Base-by-base conservation (phyloP, 2,329 filamentous ascomycete species). In the Sclerotinia minor region DNA sequence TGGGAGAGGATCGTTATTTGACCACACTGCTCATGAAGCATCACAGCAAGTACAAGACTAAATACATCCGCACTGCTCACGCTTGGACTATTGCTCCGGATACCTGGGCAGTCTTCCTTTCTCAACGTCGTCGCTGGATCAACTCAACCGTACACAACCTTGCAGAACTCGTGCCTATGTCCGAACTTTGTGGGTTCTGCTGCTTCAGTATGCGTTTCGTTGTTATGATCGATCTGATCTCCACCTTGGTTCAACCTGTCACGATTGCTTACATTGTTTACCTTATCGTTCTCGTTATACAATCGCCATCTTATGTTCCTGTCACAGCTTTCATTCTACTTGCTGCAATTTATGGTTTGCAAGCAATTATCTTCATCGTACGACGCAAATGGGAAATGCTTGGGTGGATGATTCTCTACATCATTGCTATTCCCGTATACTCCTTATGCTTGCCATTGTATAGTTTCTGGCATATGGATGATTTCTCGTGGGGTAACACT, bases 171-270 rank as follows among this genome's bases (percentile, higher is more conserved):
- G 94, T 98, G 71, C 94, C 94, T 7, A 84, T 99, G 79, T 88
- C 91, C 70, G 92, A 98, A 78, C 90, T 99, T 63, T 99, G 95
- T 79, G 95, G 95, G 81, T 99, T 99, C 89, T 99, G 95, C 85
- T 99, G 95, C 81, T 99, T 99, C 84, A 96, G 92, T 80, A 99
- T 99, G 95, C 90, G 95, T 75, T 99, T 99, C 80, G 87, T 99
- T 69, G 94, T 99, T 73, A 96, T 99, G 76, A 79, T 99, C 73
- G 95, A 99, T 80, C 83, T 99, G 74, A 83, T 99, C 71, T 95
- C 92, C 67, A 99, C 95, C 1, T 81, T 98, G 67, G 89, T 98
- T 60, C 93, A 96, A 77, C 95, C 95, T 3, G 92, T 97, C 69
- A 95, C 92, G 1, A 84, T 97, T 26, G 92, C 88, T 13, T 99